Conservation (phyloP, 768 basidiomycete species). For the Lentinula detonsa region DNA sequence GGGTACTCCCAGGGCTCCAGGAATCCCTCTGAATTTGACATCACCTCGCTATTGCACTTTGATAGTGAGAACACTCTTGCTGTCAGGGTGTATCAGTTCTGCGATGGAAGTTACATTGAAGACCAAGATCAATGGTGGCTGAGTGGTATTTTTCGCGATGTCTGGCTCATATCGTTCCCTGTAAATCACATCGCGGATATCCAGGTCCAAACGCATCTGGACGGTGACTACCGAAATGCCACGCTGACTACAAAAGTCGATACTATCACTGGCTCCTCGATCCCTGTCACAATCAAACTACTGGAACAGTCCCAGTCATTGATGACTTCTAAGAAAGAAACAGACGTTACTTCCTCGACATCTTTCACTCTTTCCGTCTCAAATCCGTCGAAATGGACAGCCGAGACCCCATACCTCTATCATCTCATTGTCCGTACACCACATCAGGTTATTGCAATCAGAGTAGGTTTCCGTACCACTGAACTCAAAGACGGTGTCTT, state of each 20-base stretch:
- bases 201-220: constrained; percentile 3
- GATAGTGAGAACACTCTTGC: not conserved
- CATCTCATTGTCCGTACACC: constrained; percentile 1
- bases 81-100: constrained; percentile 8
- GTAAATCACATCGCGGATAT: constrained; percentile 3
- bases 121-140: constrained; percentile 10
- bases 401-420: constrained; percentile 8
- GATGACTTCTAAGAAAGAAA: not conserved
- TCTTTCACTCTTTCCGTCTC: constrained; percentile 1
- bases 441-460: not conserved
- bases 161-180: constrained; percentile 7
- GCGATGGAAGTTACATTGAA: constrained; percentile 7
- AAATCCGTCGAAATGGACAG: constrained; percentile 8
- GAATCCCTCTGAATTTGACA: constrained; percentile 9
- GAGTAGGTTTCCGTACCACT: constrained; percentile 6
- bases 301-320: constrained; percentile 2
- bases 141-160: constrained; percentile 8
- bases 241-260: not conserved
- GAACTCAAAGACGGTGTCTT: not conserved
- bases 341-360: not conserved
- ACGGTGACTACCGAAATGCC: not conserved
- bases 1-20: constrained; percentile 7
- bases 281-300: not conserved
- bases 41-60: not conserved
- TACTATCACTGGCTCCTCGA: not conserved